Evolutionary conservation across 768 basidiomycete genomes (phyloP).

Genomic region (Boletus sp.): DNA sequence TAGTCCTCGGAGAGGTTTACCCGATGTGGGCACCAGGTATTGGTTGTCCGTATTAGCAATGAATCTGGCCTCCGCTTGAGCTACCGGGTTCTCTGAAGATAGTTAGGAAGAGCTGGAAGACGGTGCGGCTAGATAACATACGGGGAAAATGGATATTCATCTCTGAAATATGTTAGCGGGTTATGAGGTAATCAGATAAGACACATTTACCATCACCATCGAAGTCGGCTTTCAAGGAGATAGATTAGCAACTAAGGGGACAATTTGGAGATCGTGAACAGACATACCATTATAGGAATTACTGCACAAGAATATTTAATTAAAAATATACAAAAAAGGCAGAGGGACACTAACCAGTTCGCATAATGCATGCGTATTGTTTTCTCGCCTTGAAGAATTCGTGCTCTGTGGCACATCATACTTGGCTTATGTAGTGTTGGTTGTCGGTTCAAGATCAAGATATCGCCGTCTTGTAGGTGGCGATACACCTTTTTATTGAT

Average conservation of each 20-base stretch:
- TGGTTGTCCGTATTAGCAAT: conserved; percentile 99
- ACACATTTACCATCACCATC: conserved; percentile 76
- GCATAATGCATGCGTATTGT: conserved; percentile 99
- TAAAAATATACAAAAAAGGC: neutral
- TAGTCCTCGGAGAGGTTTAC: conserved; percentile 93
- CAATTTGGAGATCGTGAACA: conserved; percentile 3
- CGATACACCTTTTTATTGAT: conserved; percentile 98
- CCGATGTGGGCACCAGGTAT: conserved; percentile 98
- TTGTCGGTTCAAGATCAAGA: conserved; percentile 94
- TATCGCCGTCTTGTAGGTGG: conserved; percentile 92
- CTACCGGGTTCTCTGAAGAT: conserved; percentile 82
- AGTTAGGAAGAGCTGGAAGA: neutral
- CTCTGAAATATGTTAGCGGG: conserved; percentile 46
- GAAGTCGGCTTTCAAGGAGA: conserved; percentile 65
- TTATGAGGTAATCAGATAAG: neutral
- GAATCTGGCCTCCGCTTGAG: conserved; percentile 89
- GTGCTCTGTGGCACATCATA: conserved; percentile 98
- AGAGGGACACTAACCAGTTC: conserved; percentile 71
- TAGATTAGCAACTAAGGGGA: conserved; percentile 6
- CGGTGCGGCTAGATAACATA: conserved; percentile 38
- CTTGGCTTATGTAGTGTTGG: conserved; percentile 98
- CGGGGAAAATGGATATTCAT: conserved; percentile 99
- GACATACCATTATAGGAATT: conserved; percentile 93
- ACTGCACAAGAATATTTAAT: conserved; percentile 41
- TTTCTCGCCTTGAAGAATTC: conserved; percentile 92